These are phyloP conservation scores for Lentinus brumalis DNA, from an alignment of 768 basidiomycete species.

Conservation along the genomic window DNA sequence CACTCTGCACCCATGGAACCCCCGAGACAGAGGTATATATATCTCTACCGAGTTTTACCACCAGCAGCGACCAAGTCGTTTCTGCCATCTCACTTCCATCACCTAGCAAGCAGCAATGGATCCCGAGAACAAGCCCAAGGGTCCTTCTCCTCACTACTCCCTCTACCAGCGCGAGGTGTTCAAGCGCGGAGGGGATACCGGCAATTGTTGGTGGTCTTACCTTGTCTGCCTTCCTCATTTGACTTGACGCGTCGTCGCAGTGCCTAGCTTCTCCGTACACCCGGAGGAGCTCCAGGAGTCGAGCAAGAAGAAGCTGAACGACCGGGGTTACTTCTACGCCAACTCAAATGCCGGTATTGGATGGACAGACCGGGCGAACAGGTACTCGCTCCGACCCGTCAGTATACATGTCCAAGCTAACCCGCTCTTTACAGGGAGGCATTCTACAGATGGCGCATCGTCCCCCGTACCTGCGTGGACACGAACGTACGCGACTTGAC, in stretches of 20 bases:
- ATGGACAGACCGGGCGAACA: slow-evolving; percentile 54
- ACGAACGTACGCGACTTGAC: slow-evolving; percentile 49
- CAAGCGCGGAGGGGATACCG: slow-evolving; percentile 40
- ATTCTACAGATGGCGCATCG: slow-evolving; percentile 55
- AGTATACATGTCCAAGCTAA: background rate
- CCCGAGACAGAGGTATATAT: background rate
- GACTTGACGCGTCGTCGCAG: slow-evolving; percentile 20
- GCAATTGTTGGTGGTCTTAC: slow-evolving; percentile 32
- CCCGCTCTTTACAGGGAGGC: slow-evolving; percentile 40
- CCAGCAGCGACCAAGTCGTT: background rate
- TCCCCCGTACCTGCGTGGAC: slow-evolving; percentile 59
- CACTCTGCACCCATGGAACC: background rate
- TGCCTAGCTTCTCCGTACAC: slow-evolving; percentile 45
- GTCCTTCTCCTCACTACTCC: slow-evolving; percentile 51
- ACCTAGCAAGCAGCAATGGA: slow-evolving; percentile 37
- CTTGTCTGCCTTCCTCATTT: background rate
- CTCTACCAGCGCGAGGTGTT: slow-evolving; percentile 54
- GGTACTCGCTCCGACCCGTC: slow-evolving; percentile 23
- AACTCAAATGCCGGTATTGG: slow-evolving; percentile 54
- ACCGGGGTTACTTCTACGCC: slow-evolving; percentile 53
- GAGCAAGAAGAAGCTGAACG: slow-evolving; percentile 44
- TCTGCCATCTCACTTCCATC: background rate
- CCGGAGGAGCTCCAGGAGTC: slow-evolving; percentile 43
- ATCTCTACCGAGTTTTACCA: background rate
- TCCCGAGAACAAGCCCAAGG: slow-evolving; percentile 47